Base-by-base conservation (phyloP, 345 rosid species). In the Pseudoturritis turrita region DNA sequence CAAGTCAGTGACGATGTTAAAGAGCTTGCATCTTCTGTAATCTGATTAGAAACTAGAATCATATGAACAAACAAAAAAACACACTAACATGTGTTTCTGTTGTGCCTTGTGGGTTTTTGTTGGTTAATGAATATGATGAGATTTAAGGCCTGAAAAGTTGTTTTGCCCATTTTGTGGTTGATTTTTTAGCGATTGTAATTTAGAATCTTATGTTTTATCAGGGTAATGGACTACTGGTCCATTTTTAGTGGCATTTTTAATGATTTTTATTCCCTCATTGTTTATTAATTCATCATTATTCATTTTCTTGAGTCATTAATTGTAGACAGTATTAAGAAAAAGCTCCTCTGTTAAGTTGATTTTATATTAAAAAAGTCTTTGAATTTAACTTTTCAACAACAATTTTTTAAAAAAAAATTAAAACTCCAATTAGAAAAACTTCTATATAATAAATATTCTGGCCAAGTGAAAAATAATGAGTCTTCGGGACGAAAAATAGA, bases 1-100 rank as follows among this genome's bases (percentile, higher is more conserved):
- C 91, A 80, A 80, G 90, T 95, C 19, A 72, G 72, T 23, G 83
- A 83, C 0, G 96, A 95, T 26, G 81, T 95, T 29, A 67, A 83
- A 55, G 96, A 87, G 72, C 84, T 89, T 60, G 26, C 83, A 9
- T 19, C 96, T 59, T 61, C 91, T 55, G 83, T 89, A 55, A 23
- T 81, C 55, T 84, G 73, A 67, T 60, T 33, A 61, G 72, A 12
- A 26, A 10, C 22, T 64, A 65, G 58, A 18, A 13, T 31, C 35
- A 4, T n/a, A 21, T 12, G 53, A 54, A 33, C 29, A 0, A 13
- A 10, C 23, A 40, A 51, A 6, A 47, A 43, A n/a, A 10, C 17
- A 47, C 52, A 57, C 44, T 3, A 33, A 35, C 65, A 26, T 68
- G 63, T 75, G 62, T 68, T 75, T 43, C 6, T 61, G 44, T 68